Conservation (phyloP, 352 stramenopile genomes). For the Globisporangium splendens region DNA sequence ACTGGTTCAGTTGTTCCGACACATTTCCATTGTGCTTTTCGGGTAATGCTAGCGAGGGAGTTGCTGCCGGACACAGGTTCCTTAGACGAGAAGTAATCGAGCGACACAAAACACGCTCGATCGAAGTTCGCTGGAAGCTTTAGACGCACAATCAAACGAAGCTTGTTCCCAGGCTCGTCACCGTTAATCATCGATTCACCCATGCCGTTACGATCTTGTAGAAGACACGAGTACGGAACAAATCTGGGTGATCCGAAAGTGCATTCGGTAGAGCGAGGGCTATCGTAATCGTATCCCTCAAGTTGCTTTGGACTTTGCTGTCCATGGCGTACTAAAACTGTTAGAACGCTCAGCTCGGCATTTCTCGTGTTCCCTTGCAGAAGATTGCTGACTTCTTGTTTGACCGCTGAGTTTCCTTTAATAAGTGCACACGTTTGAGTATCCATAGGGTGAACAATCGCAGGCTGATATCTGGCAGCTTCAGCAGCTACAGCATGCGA, state of each 20-base stretch:
- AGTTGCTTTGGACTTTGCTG: too few species aligned
- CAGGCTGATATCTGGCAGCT: too few species aligned
- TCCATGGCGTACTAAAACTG: too few species aligned
- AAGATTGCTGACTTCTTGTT: too few species aligned
- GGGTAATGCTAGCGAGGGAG: constrained; percentile 52
- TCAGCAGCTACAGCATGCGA: too few species aligned
- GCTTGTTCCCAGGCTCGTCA: constrained; percentile 76
- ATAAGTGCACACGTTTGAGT: too few species aligned
- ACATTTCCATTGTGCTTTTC: constrained; percentile 70
- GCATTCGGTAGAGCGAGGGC: too few species aligned
- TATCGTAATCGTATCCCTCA: too few species aligned
- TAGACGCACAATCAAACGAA: constrained; percentile 78
- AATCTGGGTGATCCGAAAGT: constrained; percentile 73
- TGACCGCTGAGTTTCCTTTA: too few species aligned
- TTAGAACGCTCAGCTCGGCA: too few species aligned
- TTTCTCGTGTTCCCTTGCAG: too few species aligned
- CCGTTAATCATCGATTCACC: constrained; percentile 73
- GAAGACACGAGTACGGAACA: constrained; percentile 74
- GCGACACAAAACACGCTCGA: constrained; percentile 76
- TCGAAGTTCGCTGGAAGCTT: constrained; percentile 79
- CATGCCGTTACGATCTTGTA: constrained; percentile 68
- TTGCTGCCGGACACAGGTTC: constrained; percentile 48
- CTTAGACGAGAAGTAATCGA: constrained; percentile 82
- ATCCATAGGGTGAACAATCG: too few species aligned
- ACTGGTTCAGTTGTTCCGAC: constrained; percentile 82